Conservation (phyloP, 768 basidiomycete genomes). For the Clathrus columnatus region DNA sequence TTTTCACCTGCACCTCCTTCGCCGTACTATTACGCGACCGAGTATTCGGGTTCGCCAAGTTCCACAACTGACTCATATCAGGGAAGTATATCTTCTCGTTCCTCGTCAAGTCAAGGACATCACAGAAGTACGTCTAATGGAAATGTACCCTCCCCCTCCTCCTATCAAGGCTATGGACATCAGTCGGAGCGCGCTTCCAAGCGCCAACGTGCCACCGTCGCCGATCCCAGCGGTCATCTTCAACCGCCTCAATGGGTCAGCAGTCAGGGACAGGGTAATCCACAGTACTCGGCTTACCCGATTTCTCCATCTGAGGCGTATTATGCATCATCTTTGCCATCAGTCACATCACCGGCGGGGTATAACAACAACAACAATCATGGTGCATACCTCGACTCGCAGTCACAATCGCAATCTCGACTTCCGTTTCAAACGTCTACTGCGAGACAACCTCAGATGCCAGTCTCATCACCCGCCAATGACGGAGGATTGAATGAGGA, state of each 20-base stretch:
- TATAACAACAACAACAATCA: no score
- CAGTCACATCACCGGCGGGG: no score
- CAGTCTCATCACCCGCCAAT: not conserved
- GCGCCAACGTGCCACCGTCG: not conserved
- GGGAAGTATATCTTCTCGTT: not conserved
- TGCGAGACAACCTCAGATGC: not conserved
- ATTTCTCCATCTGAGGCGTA: not conserved
- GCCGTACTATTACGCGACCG: not conserved
- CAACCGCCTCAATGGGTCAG: constrained; percentile 1
- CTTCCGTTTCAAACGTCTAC: not conserved
- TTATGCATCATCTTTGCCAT: no score
- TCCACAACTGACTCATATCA: not conserved
- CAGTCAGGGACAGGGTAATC: not conserved
- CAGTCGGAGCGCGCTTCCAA: constrained; percentile 2
- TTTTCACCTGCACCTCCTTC: not conserved
- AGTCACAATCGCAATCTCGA: not conserved
- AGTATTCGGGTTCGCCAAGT: not conserved
- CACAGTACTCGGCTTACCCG: not conserved
- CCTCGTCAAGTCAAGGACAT: not conserved
- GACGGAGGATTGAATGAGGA: constrained; percentile 1
- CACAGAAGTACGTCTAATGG: not conserved
- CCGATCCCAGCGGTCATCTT: not conserved
- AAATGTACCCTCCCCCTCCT: no score
- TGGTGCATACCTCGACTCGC: not conserved
- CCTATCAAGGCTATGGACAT: no score